Base-by-base conservation (phyloP, 163 green algal genomes). In the Scenedesmus sp. region DNA sequence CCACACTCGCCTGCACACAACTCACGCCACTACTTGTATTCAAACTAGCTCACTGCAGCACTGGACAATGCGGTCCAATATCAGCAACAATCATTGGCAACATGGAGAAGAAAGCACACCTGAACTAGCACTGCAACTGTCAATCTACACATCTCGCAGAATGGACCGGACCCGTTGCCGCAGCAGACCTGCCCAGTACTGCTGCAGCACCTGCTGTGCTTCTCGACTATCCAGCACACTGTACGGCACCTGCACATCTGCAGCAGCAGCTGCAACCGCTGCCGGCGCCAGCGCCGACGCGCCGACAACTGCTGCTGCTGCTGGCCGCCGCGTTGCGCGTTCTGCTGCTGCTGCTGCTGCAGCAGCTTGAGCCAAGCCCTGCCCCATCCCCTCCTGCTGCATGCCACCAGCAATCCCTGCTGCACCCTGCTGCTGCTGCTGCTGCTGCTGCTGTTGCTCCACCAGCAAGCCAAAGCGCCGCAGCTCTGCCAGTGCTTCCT, bases 101-200 rank as follows among this genome's bases (percentile, higher is more conserved):
- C 46, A n/a, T 13, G 70, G 23, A n/a, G 23, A 15, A 46, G 70
- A 15, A 23, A 46, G 70, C 20, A 23, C 3, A 79, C 70, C 23
- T 7, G 26, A 26, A 4, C 15, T 0, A 34, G 70, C 70, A 46
- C 23, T 13, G 70, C 34, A 23, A 0, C 0, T 59, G 1, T 60
- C 0, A 60, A 26, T 9, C 46, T 56, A 57, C 77, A 84, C 77
- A 12, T 70, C 77, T 18, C 52, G 56, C n/a, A 92, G 20, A 12
- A 92, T 92, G n/a, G 59, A 84, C 56, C 20, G 52, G 2, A 92
- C 88, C 10, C 88, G 66, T 18, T 82, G 60, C 52, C 26, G 77
- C 77, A 92, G 77, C 79, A 92, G 52, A 1, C 79, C 77, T 46
- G 88, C 88, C 88, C 88, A 92, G 12, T 92, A 86, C 77, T 92